These are phyloP conservation scores for Acanthamoeba castellanii DNA, from an alignment of 208 protist genomes.

Conservation along the genomic window DNA sequence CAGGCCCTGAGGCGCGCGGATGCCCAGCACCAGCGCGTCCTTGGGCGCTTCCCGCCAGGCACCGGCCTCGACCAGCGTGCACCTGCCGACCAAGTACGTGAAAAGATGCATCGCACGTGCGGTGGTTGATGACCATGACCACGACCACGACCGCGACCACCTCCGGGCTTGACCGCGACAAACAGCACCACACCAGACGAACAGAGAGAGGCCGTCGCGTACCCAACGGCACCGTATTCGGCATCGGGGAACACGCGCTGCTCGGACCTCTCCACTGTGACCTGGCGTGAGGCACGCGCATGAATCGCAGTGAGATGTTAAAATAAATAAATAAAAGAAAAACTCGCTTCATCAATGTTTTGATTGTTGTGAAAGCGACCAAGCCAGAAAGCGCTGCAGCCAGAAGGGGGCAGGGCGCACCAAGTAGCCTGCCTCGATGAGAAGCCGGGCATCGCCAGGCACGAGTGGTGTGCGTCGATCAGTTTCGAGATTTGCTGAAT, in stretches of 20 bases:
- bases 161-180: too few species aligned
- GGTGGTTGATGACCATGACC: too few species aligned
- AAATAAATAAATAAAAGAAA: conserved; percentile 14
- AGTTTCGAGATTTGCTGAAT: conserved; percentile 81
- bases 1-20: conserved; percentile 84
- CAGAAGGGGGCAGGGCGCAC: neutral
- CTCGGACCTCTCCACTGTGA: conserved; percentile 51
- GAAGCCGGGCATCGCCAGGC: conserved; percentile 74
- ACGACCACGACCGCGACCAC: too few species aligned
- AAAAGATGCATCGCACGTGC: too few species aligned
- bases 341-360: neutral
- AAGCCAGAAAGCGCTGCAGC: too few species aligned
- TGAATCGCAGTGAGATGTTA: too few species aligned
- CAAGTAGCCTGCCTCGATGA: conserved; percentile 68
- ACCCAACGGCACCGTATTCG: conserved; percentile 78
- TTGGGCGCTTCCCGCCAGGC: conserved; percentile 78
- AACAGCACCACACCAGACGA: neutral
- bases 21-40: conserved; percentile 84
- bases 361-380: too few species aligned
- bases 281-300: neutral
- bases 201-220: too few species aligned
- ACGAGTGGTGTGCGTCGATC: conserved; percentile 86
- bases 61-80: conserved; percentile 68
- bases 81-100: neutral
- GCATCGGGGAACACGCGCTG: conserved; percentile 68